Evolutionary conservation across 2,329 filamentous ascomycete species (phyloP).

Genomic region (Penicillium aurantiogriseum): DNA sequence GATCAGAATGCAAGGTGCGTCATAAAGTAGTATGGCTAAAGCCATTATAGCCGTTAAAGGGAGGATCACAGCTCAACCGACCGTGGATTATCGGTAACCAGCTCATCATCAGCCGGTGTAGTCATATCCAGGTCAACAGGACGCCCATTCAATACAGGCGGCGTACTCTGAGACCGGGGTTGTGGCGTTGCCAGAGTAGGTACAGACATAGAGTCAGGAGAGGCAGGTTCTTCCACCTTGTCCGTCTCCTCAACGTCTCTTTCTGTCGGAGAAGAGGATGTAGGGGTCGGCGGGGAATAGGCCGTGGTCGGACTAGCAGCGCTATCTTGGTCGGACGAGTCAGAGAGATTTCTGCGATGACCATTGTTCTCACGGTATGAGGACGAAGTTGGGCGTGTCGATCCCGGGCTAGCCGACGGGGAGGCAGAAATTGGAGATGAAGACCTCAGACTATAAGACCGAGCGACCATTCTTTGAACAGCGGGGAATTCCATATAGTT

Average conservation of each 20-base stretch:
- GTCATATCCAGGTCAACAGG: slow-evolving; percentile 8
- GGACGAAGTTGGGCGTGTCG: slow-evolving; percentile 34
- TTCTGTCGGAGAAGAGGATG: slow-evolving; percentile 29
- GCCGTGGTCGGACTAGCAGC: slow-evolving; percentile 33
- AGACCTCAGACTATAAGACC: slow-evolving; percentile 45
- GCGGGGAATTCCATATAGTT: slow-evolving; percentile 48
- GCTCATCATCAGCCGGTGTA: background rate
- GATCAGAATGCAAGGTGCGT: slow-evolving; percentile 7
- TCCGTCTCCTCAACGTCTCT: slow-evolving; percentile 15
- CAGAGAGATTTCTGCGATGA: slow-evolving; percentile 35
- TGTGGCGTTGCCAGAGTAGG: slow-evolving; percentile 25
- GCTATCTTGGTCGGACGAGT: slow-evolving; percentile 34
- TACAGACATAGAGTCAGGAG: slow-evolving; percentile 21
- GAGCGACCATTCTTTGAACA: slow-evolving; percentile 48
- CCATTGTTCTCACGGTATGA: slow-evolving; percentile 26
- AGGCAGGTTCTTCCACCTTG: slow-evolving; percentile 16
- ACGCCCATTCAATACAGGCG: slow-evolving; percentile 27
- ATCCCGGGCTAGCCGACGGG: slow-evolving; percentile 38
- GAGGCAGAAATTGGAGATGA: slow-evolving; percentile 38
- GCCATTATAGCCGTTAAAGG: background rate
- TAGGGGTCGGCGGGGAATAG: slow-evolving; percentile 43
- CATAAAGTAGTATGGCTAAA: background rate
- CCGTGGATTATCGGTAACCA: background rate
- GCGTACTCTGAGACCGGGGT: slow-evolving; percentile 34
- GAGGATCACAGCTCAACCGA: slow-evolving; percentile 1